Conservation (phyloP, 768 basidiomycete genomes). For the Pilatotrama ljubarskyi region DNA sequence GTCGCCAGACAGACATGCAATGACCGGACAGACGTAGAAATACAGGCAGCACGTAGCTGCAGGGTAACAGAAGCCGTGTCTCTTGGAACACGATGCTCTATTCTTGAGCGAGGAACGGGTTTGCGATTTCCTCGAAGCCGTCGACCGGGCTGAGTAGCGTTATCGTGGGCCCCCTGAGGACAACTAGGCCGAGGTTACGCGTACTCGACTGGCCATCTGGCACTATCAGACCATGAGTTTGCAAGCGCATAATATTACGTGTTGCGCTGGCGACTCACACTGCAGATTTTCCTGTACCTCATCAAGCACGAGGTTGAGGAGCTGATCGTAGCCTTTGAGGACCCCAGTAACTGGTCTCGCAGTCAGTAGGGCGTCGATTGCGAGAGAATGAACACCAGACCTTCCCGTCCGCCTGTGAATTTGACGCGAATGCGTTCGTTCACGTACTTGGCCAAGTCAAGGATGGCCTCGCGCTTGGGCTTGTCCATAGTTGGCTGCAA, state of each 20-base stretch:
- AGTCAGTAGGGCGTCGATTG: constrained; percentile 2
- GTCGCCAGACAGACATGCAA: background rate
- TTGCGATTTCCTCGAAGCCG: constrained; percentile 91
- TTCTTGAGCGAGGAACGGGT: constrained; percentile 80
- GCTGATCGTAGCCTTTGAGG: constrained; percentile 94
- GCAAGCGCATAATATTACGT: constrained; percentile 40
- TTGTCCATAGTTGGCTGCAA: constrained; percentile 61
- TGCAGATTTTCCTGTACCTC: constrained; percentile 85
- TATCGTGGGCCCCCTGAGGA: constrained; percentile 92
- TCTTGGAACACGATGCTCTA: background rate
- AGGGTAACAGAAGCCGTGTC: background rate
- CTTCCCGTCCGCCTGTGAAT: constrained; percentile 97
- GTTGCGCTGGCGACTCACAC: constrained; percentile 31
- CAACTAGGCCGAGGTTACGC: constrained; percentile 78
- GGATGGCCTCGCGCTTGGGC: constrained; percentile 90
- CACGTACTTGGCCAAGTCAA: constrained; percentile 92
- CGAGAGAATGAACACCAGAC: constrained; percentile 40
- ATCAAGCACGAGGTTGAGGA: constrained; percentile 96
- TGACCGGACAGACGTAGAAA: background rate
- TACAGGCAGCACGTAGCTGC: no score
- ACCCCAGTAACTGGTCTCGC: constrained; percentile 73
- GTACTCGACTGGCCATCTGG: constrained; percentile 66
- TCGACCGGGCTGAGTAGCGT: constrained; percentile 93
- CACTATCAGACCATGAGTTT: constrained; percentile 15
- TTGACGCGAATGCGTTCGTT: constrained; percentile 93